Base-by-base conservation (phyloP, 2,329 filamentous ascomycete genomes). In the Fusarium irregulare region DNA sequence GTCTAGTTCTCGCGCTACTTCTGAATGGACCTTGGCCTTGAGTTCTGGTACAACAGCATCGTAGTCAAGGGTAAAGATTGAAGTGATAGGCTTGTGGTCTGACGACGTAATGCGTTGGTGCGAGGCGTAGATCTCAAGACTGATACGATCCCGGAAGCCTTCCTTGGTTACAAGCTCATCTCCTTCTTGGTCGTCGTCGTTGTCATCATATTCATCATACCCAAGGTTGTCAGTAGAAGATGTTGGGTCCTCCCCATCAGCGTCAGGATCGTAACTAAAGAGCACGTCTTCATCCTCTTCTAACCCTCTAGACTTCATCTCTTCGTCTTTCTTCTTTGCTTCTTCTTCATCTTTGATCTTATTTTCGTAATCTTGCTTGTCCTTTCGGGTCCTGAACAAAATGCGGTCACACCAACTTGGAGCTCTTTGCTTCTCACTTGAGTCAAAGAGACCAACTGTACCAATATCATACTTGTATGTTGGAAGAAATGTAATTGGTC, bases 321-420 rank as follows among this genome's bases (percentile, higher is more conserved):
- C 93, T 64, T 93, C 90, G 71, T 98, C 94, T 67, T 87, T 91
- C 73, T 88, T 90, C 70, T 87, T 89, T 1, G 91, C 86, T 23
- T 90, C 87, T 59, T 89, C 87, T 63, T 90, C 88, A 57, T 95
- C 91, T 58, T 84, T 83, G 1, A 87, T 77, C 59, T 87, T 89
- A 37, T 83, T 82, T 53, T 94, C 89, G 72, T 93, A 91, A 5
- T 84, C 85, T 27, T 90, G 80, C 68, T 87, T 90, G 75, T 96
- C 90, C 48, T 84, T 87, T 42, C 91, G 88, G 4, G 93, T 96
- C 10, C 95, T 87, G 78, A 90, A 99, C 1, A 99, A 80, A 47
- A 99, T 94, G 18, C 96, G 91, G 80, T 99, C 96, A 78, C 96
- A 99, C 95, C 96, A 99, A 77, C 94, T 97, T 4, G 96, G 96